These are phyloP conservation scores for Rhytidiadelphus loreus DNA, from an alignment of 225 moss, liverwort and hornwort genomes.

Conservation along the genomic window DNA sequence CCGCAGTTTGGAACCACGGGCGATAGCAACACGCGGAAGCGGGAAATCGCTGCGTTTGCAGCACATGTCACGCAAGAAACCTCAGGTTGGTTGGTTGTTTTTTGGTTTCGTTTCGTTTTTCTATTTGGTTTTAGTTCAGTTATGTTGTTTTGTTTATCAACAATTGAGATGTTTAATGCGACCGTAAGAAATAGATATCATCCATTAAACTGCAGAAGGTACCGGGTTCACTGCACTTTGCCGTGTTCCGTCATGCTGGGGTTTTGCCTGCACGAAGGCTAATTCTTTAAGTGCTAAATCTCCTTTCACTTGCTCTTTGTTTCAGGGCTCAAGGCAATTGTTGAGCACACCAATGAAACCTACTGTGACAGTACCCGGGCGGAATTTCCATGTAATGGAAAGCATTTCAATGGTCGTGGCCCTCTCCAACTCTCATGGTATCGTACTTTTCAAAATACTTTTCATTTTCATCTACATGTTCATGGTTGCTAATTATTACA, in stretches of 20 bases:
- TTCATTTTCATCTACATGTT: not conserved
- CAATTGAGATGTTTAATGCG: not conserved
- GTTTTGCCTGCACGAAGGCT: not conserved
- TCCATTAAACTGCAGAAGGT: not conserved
- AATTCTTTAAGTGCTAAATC: not conserved
- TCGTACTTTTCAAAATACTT: not conserved
- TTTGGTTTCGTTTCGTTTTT: not conserved
- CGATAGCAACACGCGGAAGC: not conserved
- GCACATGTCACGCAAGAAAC: constrained; percentile 41
- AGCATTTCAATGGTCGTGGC: constrained; percentile 47
- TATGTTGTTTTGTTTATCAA: too few relatives aligned
- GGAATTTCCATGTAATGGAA: constrained; percentile 30
- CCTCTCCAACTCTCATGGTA: constrained; percentile 67
- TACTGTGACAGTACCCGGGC: not conserved
- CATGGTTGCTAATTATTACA: not conserved
- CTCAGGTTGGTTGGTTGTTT: not conserved
- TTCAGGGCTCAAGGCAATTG: not conserved
- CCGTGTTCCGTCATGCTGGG: too few relatives aligned
- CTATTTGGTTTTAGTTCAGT: not conserved
- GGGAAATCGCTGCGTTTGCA: constrained; percentile 40
- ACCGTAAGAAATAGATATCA: not conserved
- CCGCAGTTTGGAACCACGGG: constrained; percentile 32
- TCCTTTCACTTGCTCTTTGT: not conserved
- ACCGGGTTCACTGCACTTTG: too few relatives aligned
- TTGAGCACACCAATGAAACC: constrained; percentile 14